A percentile compares a stretch with the other conserved stretches of the same genome.
phyloP scores from a whole-genome alignment of 805 yeast genomes.

The Kuraishia hungarica region DNA sequence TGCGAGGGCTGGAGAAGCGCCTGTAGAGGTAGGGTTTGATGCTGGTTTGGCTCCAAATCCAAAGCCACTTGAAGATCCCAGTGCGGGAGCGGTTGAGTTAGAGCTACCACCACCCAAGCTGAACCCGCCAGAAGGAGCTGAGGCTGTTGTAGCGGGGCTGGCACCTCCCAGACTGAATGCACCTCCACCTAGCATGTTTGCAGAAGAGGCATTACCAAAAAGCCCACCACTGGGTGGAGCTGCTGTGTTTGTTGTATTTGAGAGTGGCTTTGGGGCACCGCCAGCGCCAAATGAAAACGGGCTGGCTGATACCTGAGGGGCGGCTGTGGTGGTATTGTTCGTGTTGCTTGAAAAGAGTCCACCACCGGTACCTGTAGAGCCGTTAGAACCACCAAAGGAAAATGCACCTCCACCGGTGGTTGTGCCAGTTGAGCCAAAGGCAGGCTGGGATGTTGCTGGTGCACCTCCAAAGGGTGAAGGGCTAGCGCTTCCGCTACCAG shows the following conservation, averaged over 20 bases:
- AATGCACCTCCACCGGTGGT: constrained; percentile 5
- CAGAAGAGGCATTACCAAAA: background rate
- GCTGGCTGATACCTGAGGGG: constrained; percentile 4
- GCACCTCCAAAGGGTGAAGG: constrained; percentile 5
- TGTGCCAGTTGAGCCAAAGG: constrained; percentile 6
- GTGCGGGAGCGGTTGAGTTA: constrained; percentile 4
- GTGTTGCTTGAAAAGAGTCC: constrained; percentile 3
- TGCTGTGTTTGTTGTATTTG: background rate
- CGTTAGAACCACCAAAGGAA: constrained; percentile 8
- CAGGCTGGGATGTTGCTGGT: constrained; percentile 11
- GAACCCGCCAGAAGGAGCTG: constrained; percentile 3
- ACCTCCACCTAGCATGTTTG: background rate
- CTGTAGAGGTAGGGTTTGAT: background rate
- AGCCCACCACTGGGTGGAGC: background rate
- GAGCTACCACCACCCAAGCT: constrained; percentile 2
- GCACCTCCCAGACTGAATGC: background rate
- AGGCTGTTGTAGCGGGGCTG: background rate
- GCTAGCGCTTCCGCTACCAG: constrained; percentile 4
- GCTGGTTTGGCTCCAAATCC: constrained; percentile 9
- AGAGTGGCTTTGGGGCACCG: background rate
- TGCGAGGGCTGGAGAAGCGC: constrained; percentile 4
- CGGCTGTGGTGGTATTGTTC: constrained; percentile 5
- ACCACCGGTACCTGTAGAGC: constrained; percentile 3
- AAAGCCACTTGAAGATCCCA: constrained; percentile 6
- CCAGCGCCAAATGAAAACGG: constrained; percentile 4